Evolutionary conservation across 2,329 filamentous ascomycete species (phyloP).

Genomic region (Akanthomyces muscarius): DNA sequence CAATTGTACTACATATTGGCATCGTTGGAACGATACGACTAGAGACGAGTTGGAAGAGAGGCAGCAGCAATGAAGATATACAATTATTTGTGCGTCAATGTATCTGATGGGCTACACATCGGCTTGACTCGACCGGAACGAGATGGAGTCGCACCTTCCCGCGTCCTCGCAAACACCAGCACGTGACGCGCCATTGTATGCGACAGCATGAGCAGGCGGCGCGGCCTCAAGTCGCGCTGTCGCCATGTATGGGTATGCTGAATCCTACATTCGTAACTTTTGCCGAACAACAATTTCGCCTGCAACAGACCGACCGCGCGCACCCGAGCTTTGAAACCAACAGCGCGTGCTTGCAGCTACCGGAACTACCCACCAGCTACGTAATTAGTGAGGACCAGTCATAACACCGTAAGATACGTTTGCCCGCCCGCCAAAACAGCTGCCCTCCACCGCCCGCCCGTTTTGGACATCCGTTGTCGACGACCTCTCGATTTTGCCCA

Average conservation of each 20-base stretch:
- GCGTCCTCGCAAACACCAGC: not conserved
- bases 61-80: slow-evolving; percentile 7
- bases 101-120: not conserved
- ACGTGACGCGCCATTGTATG: slow-evolving; percentile 12
- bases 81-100: not conserved
- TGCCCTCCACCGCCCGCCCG: slow-evolving; percentile 10
- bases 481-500: slow-evolving; percentile 7
- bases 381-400: not conserved
- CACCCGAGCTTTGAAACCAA: not conserved
- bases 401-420: slow-evolving; percentile 7
- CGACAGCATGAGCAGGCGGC: not conserved
- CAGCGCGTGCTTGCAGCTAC: not conserved
- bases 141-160: slow-evolving; percentile 5
- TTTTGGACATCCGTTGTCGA: slow-evolving; percentile 6
- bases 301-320: not conserved
- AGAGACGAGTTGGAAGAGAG: slow-evolving; percentile 4
- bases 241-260: not conserved
- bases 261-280: not conserved
- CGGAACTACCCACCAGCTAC: not conserved
- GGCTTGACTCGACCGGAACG: not conserved
- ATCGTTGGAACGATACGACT: slow-evolving; percentile 1
- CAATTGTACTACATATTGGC: slow-evolving; percentile 15
- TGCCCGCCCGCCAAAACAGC: not conserved
- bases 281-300: not conserved
- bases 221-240: slow-evolving; percentile 3